A percentile compares a stretch with the other conserved stretches of the same genome.
These are phyloP conservation scores for Chaetomidium leptoderma DNA, from an alignment of 495 filamentous ascomycete species.

Conservation along the genomic window DNA sequence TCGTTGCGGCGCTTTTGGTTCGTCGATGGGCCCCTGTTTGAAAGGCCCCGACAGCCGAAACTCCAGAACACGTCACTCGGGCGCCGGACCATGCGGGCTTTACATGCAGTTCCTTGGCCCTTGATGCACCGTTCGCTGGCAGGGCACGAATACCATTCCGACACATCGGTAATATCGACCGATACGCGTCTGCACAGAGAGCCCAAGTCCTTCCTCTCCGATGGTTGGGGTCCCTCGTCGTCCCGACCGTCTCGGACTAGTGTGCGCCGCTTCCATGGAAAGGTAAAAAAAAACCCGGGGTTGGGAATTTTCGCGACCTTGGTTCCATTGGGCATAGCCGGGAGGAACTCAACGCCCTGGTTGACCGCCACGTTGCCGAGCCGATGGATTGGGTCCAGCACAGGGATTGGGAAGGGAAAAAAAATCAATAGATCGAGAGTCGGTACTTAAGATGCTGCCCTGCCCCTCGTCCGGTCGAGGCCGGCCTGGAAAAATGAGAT, in stretches of 20 bases:
- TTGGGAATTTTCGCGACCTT: neutral
- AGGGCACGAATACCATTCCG: conserved; percentile 26
- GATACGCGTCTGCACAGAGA: conserved; percentile 5
- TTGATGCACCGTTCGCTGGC: conserved; percentile 18
- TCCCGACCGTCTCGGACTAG: conserved; percentile 3
- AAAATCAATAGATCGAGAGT: conserved; percentile 5
- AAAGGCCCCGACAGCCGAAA: conserved; percentile 5
- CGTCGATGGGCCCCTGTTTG: neutral
- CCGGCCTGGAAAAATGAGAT: neutral
- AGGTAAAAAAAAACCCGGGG: neutral
- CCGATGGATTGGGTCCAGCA: conserved; percentile 11
- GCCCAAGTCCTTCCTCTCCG: too few relatives aligned
- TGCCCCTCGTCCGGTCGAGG: neutral
- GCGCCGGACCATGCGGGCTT: conserved; percentile 22
- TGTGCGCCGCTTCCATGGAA: conserved; percentile 14
- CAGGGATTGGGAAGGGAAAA: conserved; percentile 8
- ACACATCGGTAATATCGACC: conserved; percentile 26
- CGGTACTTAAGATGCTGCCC: conserved; percentile 3
- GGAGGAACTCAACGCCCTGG: conserved; percentile 9
- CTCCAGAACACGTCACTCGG: conserved; percentile 27
- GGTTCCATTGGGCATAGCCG: conserved; percentile 7
- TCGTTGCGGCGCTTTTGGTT: conserved; percentile 10
- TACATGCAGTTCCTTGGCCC: conserved; percentile 22
- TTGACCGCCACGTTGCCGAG: conserved; percentile 26
- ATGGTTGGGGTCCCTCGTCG: neutral